Percentiles rank a stretch among this genome's conserved stretches.
phyloP scores from a whole-genome alignment of 1,284 basidiomycete genomes.

The Tylopilus orsonianus region DNA sequence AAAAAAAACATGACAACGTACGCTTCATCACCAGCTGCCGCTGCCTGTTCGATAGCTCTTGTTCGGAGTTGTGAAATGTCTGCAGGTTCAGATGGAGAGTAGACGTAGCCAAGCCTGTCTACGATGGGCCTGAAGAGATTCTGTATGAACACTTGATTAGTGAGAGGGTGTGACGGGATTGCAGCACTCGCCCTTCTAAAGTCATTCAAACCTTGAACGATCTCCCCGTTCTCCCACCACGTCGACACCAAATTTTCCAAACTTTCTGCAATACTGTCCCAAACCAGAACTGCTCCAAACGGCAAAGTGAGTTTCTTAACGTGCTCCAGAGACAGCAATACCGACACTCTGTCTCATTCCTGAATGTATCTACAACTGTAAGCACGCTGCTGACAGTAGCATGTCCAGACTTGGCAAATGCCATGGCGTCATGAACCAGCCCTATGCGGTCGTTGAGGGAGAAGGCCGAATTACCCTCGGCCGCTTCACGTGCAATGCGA shows the following conservation, averaged over 20 bases:
- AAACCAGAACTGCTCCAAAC: slow-evolving; percentile 61
- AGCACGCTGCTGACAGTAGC: slow-evolving; percentile 76
- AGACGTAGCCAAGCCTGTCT: slow-evolving; percentile 79
- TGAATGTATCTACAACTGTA: slow-evolving; percentile 67
- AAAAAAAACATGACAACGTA: slow-evolving; percentile 33
- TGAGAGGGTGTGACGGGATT: neutral
- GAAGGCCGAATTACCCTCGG: slow-evolving; percentile 65
- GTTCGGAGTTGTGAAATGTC: slow-evolving; percentile 80
- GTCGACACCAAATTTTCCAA: slow-evolving; percentile 60
- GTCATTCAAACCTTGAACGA: slow-evolving; percentile 60
- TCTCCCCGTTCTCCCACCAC: slow-evolving; percentile 84
- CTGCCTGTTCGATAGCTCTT: slow-evolving; percentile 69
- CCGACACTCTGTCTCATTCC: slow-evolving; percentile 75
- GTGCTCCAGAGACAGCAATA: slow-evolving; percentile 13
- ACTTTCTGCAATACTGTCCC: slow-evolving; percentile 62
- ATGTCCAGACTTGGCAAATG: slow-evolving; percentile 80
- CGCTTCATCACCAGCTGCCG: slow-evolving; percentile 61
- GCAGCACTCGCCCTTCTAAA: slow-evolving; percentile 56
- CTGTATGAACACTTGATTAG: slow-evolving; percentile 35
- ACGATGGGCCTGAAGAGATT: slow-evolving; percentile 79
- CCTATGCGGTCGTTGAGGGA: slow-evolving; percentile 86
- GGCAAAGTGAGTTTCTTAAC: slow-evolving; percentile 6
- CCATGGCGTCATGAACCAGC: slow-evolving; percentile 79
- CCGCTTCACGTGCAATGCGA: slow-evolving; percentile 80
- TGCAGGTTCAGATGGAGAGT: slow-evolving; percentile 64